These are phyloP conservation scores for Colletotrichum liaoningense DNA, from an alignment of 2,329 filamentous ascomycete species.

Conservation along the genomic window DNA sequence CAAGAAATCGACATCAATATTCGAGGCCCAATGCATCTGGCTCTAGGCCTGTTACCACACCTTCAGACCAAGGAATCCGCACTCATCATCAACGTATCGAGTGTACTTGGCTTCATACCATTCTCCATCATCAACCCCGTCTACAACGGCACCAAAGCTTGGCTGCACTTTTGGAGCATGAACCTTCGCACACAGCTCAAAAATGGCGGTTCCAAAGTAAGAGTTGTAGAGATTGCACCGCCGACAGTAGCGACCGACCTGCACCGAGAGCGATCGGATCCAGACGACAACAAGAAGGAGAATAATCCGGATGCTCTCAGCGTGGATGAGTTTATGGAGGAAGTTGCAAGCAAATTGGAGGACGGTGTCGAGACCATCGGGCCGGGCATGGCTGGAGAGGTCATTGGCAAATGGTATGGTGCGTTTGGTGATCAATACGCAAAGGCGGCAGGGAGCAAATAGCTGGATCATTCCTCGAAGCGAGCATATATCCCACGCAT, in stretches of 20 bases:
- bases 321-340: conserved; percentile 65
- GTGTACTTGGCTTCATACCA: conserved; percentile 63
- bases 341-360: conserved; percentile 57
- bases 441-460: not conserved
- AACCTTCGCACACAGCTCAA: conserved; percentile 63
- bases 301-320: conserved; percentile 56
- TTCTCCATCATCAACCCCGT: conserved; percentile 66
- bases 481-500: no score
- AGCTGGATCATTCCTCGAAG: not conserved
- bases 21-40: conserved; percentile 67
- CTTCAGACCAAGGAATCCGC: conserved; percentile 54
- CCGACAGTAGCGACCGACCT: conserved; percentile 66
- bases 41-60: conserved; percentile 60
- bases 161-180: conserved; percentile 67
- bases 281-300: conserved; percentile 69
- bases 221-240: conserved; percentile 66
- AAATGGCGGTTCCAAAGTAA: conserved; percentile 50
- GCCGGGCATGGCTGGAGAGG: conserved; percentile 51
- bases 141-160: conserved; percentile 70
- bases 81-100: conserved; percentile 65
- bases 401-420: conserved; percentile 51
- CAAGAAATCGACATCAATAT: conserved; percentile 70
- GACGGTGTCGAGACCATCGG: conserved; percentile 59
- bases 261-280: conserved; percentile 65
- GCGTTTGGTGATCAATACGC: conserved; percentile 46